Percentiles rank a stretch among this genome's conserved stretches.
Evolutionary conservation across 441 rosid species (phyloP).

Genomic region (Euphorbia schlechtendalii): DNA sequence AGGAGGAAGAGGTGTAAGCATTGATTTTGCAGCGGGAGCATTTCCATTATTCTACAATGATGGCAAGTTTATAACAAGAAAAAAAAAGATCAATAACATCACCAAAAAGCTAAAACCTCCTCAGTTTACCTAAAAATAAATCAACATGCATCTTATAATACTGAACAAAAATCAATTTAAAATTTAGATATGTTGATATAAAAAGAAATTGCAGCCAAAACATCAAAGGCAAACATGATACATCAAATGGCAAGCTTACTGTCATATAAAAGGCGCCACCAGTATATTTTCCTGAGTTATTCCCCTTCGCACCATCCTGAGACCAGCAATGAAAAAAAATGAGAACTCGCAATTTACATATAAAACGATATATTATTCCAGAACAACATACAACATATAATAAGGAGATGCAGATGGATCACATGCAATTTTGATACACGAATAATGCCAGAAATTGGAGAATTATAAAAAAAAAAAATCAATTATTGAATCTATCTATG

Average conservation of each 20-base stretch:
- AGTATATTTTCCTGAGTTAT: constrained; percentile 34
- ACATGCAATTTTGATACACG: no score
- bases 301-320: constrained; percentile 31
- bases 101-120: background rate
- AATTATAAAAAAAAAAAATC: background rate
- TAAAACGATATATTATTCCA: background rate
- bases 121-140: constrained; percentile 9
- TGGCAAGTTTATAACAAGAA: constrained; percentile 17
- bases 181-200: background rate
- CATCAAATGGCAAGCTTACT: constrained; percentile 20
- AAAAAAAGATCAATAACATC: background rate
- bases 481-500: no score
- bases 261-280: constrained; percentile 52
- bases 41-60: constrained; percentile 60
- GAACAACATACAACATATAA: background rate
- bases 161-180: background rate
- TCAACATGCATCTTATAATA: background rate
- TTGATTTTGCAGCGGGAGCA: constrained; percentile 69
- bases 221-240: constrained; percentile 3
- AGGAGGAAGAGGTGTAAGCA: constrained; percentile 91
- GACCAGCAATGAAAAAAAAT: background rate
- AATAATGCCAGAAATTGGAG: background rate
- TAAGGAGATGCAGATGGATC: no score
- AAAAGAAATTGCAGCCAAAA: background rate
- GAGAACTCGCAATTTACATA: background rate